Evolutionary conservation across 2,329 filamentous ascomycete species (phyloP).

Genomic region (Domatiomyces catenatus): DNA sequence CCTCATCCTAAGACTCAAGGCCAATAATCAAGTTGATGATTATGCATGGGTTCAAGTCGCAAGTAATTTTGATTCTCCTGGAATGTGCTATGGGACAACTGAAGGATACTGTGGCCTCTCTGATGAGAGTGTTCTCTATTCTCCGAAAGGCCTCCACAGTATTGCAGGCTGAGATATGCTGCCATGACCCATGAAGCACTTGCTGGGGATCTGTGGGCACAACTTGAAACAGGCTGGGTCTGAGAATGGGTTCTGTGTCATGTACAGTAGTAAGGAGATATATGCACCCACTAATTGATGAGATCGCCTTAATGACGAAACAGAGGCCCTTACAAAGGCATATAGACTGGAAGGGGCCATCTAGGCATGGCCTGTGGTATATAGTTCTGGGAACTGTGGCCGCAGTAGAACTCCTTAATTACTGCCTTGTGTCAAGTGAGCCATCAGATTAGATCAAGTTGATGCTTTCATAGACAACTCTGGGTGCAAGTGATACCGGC

Average conservation of each 20-base stretch:
- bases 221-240: constrained; percentile 57
- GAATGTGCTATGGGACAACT: no score
- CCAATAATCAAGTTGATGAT: no score
- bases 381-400: constrained; percentile 36
- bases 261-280: constrained; percentile 64
- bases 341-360: constrained; percentile 51
- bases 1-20: no score
- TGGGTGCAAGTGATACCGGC: neutral
- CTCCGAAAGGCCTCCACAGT: no score
- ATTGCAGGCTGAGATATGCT: constrained; percentile 26
- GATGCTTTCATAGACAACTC: constrained; percentile 28
- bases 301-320: constrained; percentile 39
- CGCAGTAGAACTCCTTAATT: constrained; percentile 27
- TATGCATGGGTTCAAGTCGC: no score
- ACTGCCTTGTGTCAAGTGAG: constrained; percentile 12
- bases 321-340: constrained; percentile 40
- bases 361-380: constrained; percentile 69
- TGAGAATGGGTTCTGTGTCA: constrained; percentile 49
- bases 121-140: no score
- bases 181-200: constrained; percentile 40
- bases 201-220: constrained; percentile 50
- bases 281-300: constrained; percentile 55
- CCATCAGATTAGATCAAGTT: constrained; percentile 50
- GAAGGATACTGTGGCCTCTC: no score
- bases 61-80: no score